Evolutionary conservation across 371 early-diverging fungal genomes (phyloP).

Genomic region (Mucor ambiguus): DNA sequence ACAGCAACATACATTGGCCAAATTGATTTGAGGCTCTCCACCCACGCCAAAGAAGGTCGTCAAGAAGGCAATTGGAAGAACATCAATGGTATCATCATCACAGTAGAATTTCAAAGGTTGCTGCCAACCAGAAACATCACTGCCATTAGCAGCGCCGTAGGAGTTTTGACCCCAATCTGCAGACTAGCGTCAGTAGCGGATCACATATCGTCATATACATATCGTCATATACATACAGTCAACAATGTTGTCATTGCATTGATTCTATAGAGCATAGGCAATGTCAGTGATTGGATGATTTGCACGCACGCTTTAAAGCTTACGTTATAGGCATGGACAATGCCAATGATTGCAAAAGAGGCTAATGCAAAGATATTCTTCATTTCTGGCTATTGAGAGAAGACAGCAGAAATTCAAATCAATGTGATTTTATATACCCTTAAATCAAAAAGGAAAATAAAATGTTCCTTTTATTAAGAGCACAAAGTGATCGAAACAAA

Average conservation of each 20-base stretch:
- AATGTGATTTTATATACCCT: background rate
- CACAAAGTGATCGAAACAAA: background rate
- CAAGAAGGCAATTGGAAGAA: slow-evolving; percentile 70
- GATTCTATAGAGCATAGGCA: slow-evolving; percentile 21
- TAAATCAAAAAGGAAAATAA: slow-evolving; percentile 8
- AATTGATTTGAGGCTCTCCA: slow-evolving; percentile 55
- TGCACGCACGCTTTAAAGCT: background rate
- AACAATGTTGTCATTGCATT: slow-evolving; percentile 49
- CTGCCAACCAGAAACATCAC: slow-evolving; percentile 39
- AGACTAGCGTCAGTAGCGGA: background rate
- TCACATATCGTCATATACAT: background rate
- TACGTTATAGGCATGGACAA: slow-evolving; percentile 24
- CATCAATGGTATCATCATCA: slow-evolving; percentile 57
- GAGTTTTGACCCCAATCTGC: slow-evolving; percentile 59
- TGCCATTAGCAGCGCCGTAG: slow-evolving; percentile 47
- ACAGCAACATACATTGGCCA: slow-evolving; percentile 54
- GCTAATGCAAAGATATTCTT: slow-evolving; percentile 10
- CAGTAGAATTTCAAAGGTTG: slow-evolving; percentile 65
- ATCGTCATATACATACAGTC: slow-evolving; percentile 47
- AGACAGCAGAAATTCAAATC: slow-evolving; percentile 1
- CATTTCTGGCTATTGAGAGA: slow-evolving; percentile 11
- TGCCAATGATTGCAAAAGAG: slow-evolving; percentile 8
- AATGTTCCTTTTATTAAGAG: background rate
- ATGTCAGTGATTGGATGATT: background rate
- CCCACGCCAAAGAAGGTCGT: slow-evolving; percentile 60